These are phyloP conservation scores for Plasmodiophora brassicae DNA, from an alignment of 208 protist species.

Conservation along the genomic window DNA sequence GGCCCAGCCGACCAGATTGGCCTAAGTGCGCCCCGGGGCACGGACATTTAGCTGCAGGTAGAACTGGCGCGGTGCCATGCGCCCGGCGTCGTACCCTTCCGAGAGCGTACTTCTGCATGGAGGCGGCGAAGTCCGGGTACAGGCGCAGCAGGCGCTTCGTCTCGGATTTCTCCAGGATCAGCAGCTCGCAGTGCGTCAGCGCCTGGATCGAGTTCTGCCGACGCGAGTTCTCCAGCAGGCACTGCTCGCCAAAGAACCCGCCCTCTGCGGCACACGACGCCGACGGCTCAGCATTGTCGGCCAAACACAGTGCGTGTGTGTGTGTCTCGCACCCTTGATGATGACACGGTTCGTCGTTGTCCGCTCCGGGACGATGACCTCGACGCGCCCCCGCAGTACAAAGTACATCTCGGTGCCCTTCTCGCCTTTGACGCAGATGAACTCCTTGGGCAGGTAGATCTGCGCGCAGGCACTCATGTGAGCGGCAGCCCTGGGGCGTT, in stretches of 20 bases:
- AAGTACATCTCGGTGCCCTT: constrained; percentile 32
- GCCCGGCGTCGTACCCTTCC: not conserved
- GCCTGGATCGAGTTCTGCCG: not conserved
- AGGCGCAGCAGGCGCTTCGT: not conserved
- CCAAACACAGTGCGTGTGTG: no score
- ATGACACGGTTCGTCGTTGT: not conserved
- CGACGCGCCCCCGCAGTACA: not conserved
- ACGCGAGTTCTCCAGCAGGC: not conserved
- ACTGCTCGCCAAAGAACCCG: not conserved
- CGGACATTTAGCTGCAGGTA: no score
- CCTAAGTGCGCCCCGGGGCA: not conserved
- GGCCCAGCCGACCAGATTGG: not conserved
- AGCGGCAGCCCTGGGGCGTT: not conserved
- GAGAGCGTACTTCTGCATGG: not conserved
- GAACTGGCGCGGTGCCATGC: not conserved
- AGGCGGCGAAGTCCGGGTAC: constrained; percentile 8
- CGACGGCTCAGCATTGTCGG: no score
- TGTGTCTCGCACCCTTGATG: not conserved
- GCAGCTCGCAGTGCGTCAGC: not conserved
- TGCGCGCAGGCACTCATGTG: not conserved
- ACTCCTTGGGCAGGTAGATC: constrained; percentile 34
- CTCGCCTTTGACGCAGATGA: constrained; percentile 26
- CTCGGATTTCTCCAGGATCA: not conserved
- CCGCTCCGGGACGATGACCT: not conserved
- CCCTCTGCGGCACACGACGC: not conserved